Evolutionary conservation across 495 filamentous ascomycete genomes (phyloP), one percentile per base, ranked within the genome.

Genomic region (Penicillium salamii): DNA sequence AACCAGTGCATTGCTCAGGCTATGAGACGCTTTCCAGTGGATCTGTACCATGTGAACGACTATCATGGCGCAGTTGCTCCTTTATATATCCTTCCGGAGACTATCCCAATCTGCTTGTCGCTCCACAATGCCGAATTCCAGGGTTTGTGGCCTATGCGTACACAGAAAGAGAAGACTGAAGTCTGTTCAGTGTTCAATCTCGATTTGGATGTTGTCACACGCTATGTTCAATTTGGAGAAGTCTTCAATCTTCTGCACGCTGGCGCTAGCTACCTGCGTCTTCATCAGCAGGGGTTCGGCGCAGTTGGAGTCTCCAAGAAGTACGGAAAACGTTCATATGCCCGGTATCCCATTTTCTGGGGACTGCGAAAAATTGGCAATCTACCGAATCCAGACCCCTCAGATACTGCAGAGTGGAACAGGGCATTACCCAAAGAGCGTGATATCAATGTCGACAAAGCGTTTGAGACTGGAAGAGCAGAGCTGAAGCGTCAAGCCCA

Each of bases 1-100:
- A 89, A 89, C 50, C 77, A 79, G 50, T 88, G 84, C 50, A 86
- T 88, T 54, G 81, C 85, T 1, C 71, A 83, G 44, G 64, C 83
- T 0, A 77, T 87, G 45, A 76, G 70, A 31, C 72, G 77, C 6
- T 80, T 80, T 37, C 78, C 83, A 0, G 72, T 88, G 36, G 85
- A 90, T 55, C 59, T 90, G 17, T 90, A 90, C 59, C 87, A 90
- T 61, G 85, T 89, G 59, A 90, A 90, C 63, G 87, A 90, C 61
- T 90, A 89, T 60, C 87, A 90, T 50, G 87, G 87, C 24, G 83
- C 86, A 14, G 65, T 86, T 5, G 87, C 87, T 31, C 86, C 85
- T 9, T 69, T 90, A 6, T 85, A 90, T 50, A 73, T 88, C 14
- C 73, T 89, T 4, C 86, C 86, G 12, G 67, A 78, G 31, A 85